Base-by-base conservation (phyloP, 139 green algal genomes). In the Volvox africanus region DNA sequence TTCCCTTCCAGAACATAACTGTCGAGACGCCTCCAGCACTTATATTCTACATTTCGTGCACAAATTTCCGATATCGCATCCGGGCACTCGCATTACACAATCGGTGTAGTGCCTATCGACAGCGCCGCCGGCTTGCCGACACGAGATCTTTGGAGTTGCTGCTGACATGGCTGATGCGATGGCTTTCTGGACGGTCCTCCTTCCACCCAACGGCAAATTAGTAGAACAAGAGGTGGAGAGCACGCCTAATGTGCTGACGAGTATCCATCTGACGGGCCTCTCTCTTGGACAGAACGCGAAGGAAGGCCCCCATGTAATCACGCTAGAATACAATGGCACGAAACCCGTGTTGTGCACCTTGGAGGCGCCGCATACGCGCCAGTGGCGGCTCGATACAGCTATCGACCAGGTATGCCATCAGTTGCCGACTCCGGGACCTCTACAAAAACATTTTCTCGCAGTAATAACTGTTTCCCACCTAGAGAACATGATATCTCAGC, bases 141-240 rank as follows among this genome's bases (percentile, higher is more conserved):
- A 5, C 11, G 5, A 24, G 24, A 73, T 24, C 65, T 73, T 73
- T 73, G 21, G 65, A 11, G 24, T 73, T 24, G 65, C 26, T 0
- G 14, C 82, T 18, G 62, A 12, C 33, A 88, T 88, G 82, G 14
- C 84, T 6, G 65, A 89, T 33, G 85, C 69, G 0, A 33, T 82
- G 30, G 85, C 85, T 22, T 89, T 83, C 19, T 89, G 85, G 85
- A 73, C 85, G 16, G 71, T 82, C 13, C 30, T 89, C 1, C 69
- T 89, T 11, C 85, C 85, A 18, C 35, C 69, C 22, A 82, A 89
- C 28, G 85, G 85, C 44, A 89, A 89, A 30, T 2, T 9, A 30
- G 85, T 89, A 0, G 14, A 82, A 30, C 85, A 89, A 50, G 44
- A 89, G n/a, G 44, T 89, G 44, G 85, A 89, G 44, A 89, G 85